Percentiles rank a stretch among this genome's conserved stretches.
Evolutionary conservation across 2,329 filamentous ascomycete genomes (phyloP).

Genomic region (Botryotinia narcissicola): DNA sequence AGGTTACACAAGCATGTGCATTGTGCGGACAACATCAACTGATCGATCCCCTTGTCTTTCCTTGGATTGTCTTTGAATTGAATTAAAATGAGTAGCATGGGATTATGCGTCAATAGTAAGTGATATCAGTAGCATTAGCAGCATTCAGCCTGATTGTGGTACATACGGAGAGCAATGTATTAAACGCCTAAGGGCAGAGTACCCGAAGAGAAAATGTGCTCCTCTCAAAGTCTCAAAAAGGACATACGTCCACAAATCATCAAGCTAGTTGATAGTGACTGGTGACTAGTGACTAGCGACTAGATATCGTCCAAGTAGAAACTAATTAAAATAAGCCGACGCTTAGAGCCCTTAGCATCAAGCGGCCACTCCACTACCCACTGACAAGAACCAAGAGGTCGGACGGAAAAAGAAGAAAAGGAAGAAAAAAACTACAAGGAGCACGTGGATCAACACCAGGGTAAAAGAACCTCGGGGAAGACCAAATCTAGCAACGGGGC

Average conservation of each 20-base stretch:
- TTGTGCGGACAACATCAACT: neutral
- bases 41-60: neutral
- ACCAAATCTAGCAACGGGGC: neutral
- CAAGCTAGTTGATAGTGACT: neutral
- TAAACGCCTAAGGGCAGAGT: neutral
- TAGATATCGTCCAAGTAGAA: neutral
- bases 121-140: neutral
- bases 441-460: constrained; percentile 13
- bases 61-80: neutral
- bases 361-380: constrained; percentile 1
- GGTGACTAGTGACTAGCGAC: neutral
- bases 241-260: neutral
- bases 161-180: neutral
- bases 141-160: constrained; percentile 1
- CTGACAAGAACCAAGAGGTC: neutral
- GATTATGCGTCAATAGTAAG: neutral
- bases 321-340: neutral
- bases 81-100: neutral
- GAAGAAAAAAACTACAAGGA: neutral
- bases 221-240: neutral
- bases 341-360: neutral
- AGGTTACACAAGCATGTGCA: constrained; percentile 1
- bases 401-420: neutral
- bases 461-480: neutral
- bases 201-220: neutral